Base-by-base conservation (phyloP, 106 monocot genomes). In the Platanthera zijinensis region DNA sequence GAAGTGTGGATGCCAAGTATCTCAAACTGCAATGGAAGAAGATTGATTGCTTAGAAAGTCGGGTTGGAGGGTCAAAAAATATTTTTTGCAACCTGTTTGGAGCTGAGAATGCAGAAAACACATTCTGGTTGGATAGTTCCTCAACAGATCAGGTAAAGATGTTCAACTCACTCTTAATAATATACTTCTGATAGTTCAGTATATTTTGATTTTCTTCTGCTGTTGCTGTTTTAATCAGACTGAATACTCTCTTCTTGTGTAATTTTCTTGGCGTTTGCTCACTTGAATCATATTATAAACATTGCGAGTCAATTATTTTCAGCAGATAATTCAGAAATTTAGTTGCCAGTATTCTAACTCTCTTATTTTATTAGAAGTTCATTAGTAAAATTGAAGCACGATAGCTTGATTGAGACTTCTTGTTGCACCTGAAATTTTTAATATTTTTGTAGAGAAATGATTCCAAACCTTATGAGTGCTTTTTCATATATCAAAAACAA, bases 41-140 rank as follows among this genome's bases (percentile, higher is more conserved):
- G 79, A 82, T 90, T 63, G 85, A 90, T 67, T 77, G 82, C 30
- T 79, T 99, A 80, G 81, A 79, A 56, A 84, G 74, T 79, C 82
- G 83, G 82, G 72, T 89, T 73, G 89, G 87, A 75, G 89, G 90
- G 17, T 74, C 94, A 51, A 85, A 75, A 71, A 88, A 84, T 74
- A 90, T 99, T 66, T 99, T 99, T 74, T 73, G 84, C 51, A 59
- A 88, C 50, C 82, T 99, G 50, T 94, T 92, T 84, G 92, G 94
- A 32, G 77, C 84, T 69, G 56, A 84, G 72, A 86, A 84, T 79
- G 89, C 86, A 48, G 75, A 85, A 52, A 84, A 99, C 68, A 92
- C 97, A 9, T 99, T 99, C 88, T 99, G 97, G 97, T 85, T 99
- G 76, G 97, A 99, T 61, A 99, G 97, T 70, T 89, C 97, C 59